Percentiles rank a stretch among this genome's conserved stretches.
Conservation (phyloP, 805 yeast genomes). For the Cyberlindnera mycetangii region DNA sequence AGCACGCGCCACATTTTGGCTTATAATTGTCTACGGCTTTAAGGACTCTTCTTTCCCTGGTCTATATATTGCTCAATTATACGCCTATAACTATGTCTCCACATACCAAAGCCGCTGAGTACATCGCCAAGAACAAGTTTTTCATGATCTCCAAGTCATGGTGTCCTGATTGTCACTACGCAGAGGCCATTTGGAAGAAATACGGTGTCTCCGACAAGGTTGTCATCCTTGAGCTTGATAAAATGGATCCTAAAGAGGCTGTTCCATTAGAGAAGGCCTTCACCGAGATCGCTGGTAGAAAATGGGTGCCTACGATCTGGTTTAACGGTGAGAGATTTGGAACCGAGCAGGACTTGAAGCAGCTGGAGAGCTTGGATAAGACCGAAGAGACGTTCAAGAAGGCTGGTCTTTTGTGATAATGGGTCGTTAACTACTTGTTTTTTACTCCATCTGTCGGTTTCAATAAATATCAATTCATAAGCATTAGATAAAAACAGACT, state of each 20-base stretch:
- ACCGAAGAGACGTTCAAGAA: constrained; percentile 24
- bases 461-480: too few species aligned
- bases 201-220: constrained; percentile 49
- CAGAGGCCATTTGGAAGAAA: constrained; percentile 51
- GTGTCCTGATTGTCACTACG: constrained; percentile 78
- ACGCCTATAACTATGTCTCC: constrained; percentile 2
- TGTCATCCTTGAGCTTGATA: constrained; percentile 59
- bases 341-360: constrained; percentile 46
- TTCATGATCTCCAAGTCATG: constrained; percentile 67
- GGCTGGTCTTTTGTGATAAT: constrained; percentile 22
- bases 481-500: not conserved
- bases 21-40: too few species aligned
- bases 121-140: constrained; percentile 44
- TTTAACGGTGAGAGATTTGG: constrained; percentile 59
- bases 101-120: constrained; percentile 38
- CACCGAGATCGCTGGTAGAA: constrained; percentile 52
- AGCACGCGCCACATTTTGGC: too few species aligned
- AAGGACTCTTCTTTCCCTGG: not conserved
- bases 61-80: not conserved
- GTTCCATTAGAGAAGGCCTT: constrained; percentile 51
- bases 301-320: constrained; percentile 70
- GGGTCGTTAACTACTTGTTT: not conserved
- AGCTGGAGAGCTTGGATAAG: constrained; percentile 23
- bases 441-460: too few species aligned
- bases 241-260: constrained; percentile 49